Evolutionary conservation across 1,139 yeast species (phyloP), one percentile per base, ranked within the genome.

Genomic region (Yamadazyma atlantica): DNA sequence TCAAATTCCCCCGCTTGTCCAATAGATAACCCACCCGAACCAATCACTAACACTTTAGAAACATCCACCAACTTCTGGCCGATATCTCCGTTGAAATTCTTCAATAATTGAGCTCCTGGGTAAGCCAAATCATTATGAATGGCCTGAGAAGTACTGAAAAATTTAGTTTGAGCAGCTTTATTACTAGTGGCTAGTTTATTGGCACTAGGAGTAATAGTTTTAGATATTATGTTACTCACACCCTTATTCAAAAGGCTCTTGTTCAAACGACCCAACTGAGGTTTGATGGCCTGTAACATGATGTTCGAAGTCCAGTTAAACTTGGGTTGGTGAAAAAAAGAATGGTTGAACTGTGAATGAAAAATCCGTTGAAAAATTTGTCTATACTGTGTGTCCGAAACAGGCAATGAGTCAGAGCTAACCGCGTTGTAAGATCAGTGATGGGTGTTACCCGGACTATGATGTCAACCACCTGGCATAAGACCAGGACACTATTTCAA

Each of bases 1-100:
- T 92, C 99, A 54, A 92, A 92, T 66, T 92, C 99, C 54, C 99
- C 99, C 33, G 99, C 99, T 67, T 92, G 99, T 41, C 99, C 99
- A 59, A 92, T 92, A 38, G 96, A 86, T 44, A 92, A 75, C 33
- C 98, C 99, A 57, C 99, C 99, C 4, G 97, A 90, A 16, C 98
- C 98, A 57, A 92, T 85, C 41, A 92, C 89, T 46, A 92, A 77
- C 15, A 92, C 97, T 54, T 88, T 87, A 44, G 82, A 74, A 35
- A 89, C 96, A 49, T 90, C 95, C 33, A 89, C 96, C 43, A 87
- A 69, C 48, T 79, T 43, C 14, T 48, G 49, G 36, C 65, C 64
- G 31, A 64, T 66, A 38, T 61, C 66, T 17, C 45, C 43, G 18
- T 52, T 49, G 47, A 69, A 61, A 25, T 58, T 48, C 42, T 66